These are phyloP conservation scores for Dorcoceras hygrometricum DNA, from an alignment of 257 asterid species.

Conservation along the genomic window DNA sequence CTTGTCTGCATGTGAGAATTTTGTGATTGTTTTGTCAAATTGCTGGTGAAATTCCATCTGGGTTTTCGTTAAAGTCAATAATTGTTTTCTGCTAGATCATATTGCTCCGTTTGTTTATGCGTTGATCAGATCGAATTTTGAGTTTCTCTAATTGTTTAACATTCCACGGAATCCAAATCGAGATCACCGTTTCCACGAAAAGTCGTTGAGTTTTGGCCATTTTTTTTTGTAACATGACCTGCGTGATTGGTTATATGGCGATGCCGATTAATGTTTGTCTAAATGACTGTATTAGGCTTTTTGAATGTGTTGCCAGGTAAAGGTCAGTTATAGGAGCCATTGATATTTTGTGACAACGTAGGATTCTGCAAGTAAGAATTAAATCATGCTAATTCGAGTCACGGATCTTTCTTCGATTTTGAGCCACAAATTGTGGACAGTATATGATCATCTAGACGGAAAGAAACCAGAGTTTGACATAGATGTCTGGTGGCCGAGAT, in stretches of 20 bases:
- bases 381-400: conserved; percentile 4
- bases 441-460: neutral
- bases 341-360: neutral
- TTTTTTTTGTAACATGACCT: conserved; percentile 18
- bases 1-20: conserved; percentile 19
- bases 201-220: neutral
- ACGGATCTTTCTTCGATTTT: neutral
- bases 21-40: neutral
- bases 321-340: neutral
- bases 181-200: neutral
- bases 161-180: neutral
- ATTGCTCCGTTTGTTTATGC: conserved; percentile 4
- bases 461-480: neutral
- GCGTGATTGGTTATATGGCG: conserved; percentile 15
- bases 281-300: conserved; percentile 5
- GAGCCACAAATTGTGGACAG: neutral
- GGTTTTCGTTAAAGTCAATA: neutral
- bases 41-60: neutral
- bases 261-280: conserved; percentile 23
- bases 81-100: neutral
- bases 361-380: neutral
- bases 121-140: neutral
- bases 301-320: neutral
- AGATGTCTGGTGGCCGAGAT: neutral
- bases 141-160: neutral